phyloP scores from a whole-genome alignment of 305 asterid species.

The Lippia alba region DNA sequence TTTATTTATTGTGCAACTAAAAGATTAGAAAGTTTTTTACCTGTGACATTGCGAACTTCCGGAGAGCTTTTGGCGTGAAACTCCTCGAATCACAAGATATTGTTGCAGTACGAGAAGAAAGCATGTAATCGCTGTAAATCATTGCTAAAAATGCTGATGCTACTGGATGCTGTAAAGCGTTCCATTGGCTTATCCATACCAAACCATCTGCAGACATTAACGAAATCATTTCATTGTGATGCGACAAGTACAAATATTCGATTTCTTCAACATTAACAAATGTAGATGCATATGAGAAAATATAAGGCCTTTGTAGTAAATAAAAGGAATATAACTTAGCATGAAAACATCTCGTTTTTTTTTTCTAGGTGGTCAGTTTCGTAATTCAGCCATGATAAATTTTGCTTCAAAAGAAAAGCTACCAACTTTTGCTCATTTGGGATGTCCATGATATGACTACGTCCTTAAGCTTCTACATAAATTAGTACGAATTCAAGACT shows the following conservation, averaged over 20 bases:
- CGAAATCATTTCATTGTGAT: background rate
- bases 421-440: background rate
- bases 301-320: background rate
- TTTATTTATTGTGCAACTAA: background rate
- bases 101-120: conserved; percentile 74
- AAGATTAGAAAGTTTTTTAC: conserved; percentile 40
- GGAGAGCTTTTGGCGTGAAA: conserved; percentile 76
- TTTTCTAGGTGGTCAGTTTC: background rate
- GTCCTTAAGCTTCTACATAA: conserved; percentile 6
- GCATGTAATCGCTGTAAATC: conserved; percentile 92
- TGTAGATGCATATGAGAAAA: background rate
- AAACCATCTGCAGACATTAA: conserved; percentile 66
- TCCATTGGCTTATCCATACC: conserved; percentile 88
- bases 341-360: background rate
- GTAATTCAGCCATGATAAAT: background rate
- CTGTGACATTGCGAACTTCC: conserved; percentile 87
- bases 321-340: background rate
- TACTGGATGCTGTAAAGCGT: conserved; percentile 90
- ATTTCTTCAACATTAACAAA: background rate
- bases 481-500: background rate
- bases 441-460: background rate
- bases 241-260: background rate
- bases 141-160: conserved; percentile 90
- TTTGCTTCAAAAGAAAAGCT: background rate
- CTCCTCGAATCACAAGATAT: conserved; percentile 60